phyloP scores from a whole-genome alignment of 306 rosid genomes.

The Rosa multiflora region DNA sequence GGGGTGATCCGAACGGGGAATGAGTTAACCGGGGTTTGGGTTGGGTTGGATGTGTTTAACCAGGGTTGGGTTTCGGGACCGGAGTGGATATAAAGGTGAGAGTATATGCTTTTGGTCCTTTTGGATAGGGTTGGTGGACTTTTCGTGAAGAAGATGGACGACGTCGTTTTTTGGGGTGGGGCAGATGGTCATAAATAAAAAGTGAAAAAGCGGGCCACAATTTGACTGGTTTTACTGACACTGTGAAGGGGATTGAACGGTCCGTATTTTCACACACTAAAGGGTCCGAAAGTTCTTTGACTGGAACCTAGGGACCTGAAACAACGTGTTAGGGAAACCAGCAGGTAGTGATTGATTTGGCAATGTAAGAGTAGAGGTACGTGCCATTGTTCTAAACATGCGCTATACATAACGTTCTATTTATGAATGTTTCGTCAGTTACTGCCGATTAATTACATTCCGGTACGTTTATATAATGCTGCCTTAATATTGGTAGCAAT shows the following conservation, averaged over 20 bases:
- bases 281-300: too few relatives aligned
- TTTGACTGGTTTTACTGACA: too few relatives aligned
- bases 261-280: too few relatives aligned
- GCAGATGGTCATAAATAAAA: not conserved
- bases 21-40: conserved; percentile 33
- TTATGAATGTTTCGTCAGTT: not conserved
- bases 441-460: not conserved
- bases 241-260: too few relatives aligned
- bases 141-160: not conserved
- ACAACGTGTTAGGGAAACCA: conserved; percentile 14
- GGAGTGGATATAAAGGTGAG: not conserved
- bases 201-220: not conserved
- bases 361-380: conserved; percentile 1
- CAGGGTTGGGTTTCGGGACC: conserved; percentile 43
- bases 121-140: conserved; percentile 19
- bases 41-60: conserved; percentile 27
- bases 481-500: too few relatives aligned
- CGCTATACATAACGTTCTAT: not conserved
- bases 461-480: not conserved
- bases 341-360: conserved; percentile 21
- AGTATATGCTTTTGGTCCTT: conserved; percentile 34
- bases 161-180: conserved; percentile 33
- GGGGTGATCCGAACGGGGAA: conserved; percentile 2
- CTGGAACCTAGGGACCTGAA: not conserved
- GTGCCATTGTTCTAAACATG: not conserved